Evolutionary conservation across 2,329 filamentous ascomycete genomes (phyloP).

Genomic region (Ceratocystis albifundus): DNA sequence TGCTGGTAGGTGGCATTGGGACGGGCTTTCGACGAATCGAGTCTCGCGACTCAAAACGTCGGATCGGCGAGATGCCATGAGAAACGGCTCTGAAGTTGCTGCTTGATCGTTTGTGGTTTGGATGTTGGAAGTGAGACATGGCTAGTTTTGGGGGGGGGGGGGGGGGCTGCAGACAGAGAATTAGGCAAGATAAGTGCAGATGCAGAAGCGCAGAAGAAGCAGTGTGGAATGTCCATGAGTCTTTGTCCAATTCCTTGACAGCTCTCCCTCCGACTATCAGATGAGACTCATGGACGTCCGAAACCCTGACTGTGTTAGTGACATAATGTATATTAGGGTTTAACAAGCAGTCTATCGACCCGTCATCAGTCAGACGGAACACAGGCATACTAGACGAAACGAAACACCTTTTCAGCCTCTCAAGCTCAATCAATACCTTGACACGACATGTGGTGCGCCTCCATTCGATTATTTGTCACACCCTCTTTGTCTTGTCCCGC

Average conservation of each 20-base stretch:
- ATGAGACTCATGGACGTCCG: not conserved
- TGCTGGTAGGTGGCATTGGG: not conserved
- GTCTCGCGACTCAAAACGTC: conserved; percentile 12
- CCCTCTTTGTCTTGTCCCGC: not conserved
- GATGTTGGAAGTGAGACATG: not conserved
- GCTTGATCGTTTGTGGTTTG: not conserved
- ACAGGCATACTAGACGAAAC: not conserved
- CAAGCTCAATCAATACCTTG: not conserved
- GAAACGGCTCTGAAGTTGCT: not conserved
- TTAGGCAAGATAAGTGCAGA: not conserved
- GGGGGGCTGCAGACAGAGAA: not conserved
- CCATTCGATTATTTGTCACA: not conserved
- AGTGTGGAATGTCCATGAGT: not conserved
- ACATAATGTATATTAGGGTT: not conserved
- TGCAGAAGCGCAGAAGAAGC: not conserved
- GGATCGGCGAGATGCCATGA: not conserved
- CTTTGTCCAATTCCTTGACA: not conserved
- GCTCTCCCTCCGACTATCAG: not conserved
- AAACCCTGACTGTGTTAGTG: not conserved
- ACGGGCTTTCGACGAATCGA: conserved; percentile 20
- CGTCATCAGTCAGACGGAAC: not conserved
- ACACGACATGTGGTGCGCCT: not conserved
- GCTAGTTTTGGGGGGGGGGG: not conserved
- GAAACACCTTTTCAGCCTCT: not conserved
- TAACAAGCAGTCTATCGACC: not conserved